Evolutionary conservation across 75 land plant species (phyloP).

Genomic region (Pinus albicaulis): DNA sequence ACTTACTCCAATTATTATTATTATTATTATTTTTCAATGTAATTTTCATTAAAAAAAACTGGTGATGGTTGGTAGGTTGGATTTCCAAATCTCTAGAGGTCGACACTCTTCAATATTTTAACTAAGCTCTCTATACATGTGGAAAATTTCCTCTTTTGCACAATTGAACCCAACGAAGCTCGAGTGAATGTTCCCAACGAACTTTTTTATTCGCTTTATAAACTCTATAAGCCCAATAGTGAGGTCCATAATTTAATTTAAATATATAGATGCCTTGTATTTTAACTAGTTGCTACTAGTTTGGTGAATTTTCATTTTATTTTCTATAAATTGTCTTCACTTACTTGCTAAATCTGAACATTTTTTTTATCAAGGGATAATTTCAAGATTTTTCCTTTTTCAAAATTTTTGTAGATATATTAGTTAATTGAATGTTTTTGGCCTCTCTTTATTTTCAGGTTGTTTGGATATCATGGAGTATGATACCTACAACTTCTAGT

Average conservation of each 20-base stretch:
- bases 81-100: constrained; percentile 96
- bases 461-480: too few relatives aligned
- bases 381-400: too few relatives aligned
- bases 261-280: neutral
- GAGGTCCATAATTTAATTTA: constrained; percentile 43
- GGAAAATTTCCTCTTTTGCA: constrained; percentile 96
- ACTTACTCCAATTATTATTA: too few relatives aligned
- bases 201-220: constrained; percentile 94
- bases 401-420: too few relatives aligned
- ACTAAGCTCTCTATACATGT: constrained; percentile 96
- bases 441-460: too few relatives aligned
- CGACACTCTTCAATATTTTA: constrained; percentile 96
- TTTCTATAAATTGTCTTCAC: neutral
- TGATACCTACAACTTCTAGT: too few relatives aligned
- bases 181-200: constrained; percentile 93
- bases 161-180: constrained; percentile 99
- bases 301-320: neutral
- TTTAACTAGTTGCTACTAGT: neutral
- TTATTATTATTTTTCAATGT: neutral
- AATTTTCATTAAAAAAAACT: neutral
- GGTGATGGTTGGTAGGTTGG: constrained; percentile 61
- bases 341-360: too few relatives aligned
- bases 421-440: too few relatives aligned
- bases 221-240: constrained; percentile 92
- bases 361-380: too few relatives aligned